These are phyloP conservation scores for Plasmodium adleri DNA, from an alignment of 169 alveolate species.

Conservation along the genomic window DNA sequence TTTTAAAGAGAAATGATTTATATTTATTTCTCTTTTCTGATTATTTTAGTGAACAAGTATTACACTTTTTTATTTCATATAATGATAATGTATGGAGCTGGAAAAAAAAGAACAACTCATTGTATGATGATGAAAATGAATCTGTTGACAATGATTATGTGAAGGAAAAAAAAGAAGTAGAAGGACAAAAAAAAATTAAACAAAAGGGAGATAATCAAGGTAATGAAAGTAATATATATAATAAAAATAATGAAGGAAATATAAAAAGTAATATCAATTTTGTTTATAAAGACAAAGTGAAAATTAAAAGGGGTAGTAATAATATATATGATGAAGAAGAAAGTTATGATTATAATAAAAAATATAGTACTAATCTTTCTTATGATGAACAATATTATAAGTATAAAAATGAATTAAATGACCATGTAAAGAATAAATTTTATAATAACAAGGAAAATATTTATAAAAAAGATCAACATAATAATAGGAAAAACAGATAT, in stretches of 20 bases:
- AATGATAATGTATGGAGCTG: background rate
- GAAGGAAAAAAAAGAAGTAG: constrained; percentile 1
- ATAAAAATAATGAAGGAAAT: background rate
- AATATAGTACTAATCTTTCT: background rate
- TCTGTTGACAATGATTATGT: constrained; percentile 3
- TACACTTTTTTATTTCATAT: constrained; percentile 52
- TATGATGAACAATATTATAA: background rate
- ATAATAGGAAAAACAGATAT: background rate
- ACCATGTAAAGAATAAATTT: constrained; percentile 1
- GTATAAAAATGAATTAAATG: background rate
- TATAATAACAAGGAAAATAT: constrained; percentile 17
- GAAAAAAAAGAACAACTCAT: background rate
- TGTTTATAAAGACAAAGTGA: background rate
- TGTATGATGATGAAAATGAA: constrained; percentile 1
- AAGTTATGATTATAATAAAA: background rate
- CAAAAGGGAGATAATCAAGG: background rate
- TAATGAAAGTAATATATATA: background rate
- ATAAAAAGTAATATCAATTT: background rate
- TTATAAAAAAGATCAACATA: constrained; percentile 7
- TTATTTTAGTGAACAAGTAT: constrained; percentile 49
- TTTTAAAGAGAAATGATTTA: constrained; percentile 57
- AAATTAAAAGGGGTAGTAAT: background rate
- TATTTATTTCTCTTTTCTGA: constrained; percentile 53
- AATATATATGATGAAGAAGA: background rate
- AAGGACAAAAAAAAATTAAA: background rate